phyloP scores from a whole-genome alignment of 1,284 basidiomycete genomes.

The Apiotrichum porosum region DNA sequence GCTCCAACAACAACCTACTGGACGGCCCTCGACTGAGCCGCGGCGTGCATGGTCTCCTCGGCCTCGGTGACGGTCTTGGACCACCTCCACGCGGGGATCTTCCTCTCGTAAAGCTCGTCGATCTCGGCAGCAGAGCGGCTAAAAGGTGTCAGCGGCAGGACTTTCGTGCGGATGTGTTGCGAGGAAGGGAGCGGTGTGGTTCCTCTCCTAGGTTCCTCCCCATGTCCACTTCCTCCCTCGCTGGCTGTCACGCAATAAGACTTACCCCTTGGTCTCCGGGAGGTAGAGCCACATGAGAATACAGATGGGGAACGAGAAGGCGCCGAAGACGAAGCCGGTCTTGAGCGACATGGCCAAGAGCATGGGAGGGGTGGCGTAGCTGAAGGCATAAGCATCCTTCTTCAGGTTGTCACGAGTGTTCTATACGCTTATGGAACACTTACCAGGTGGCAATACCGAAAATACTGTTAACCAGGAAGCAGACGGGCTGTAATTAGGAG shows the following conservation, averaged over 20 bases:
- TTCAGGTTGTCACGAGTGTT: too few species aligned
- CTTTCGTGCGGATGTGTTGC: too few species aligned
- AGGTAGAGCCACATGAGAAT: conserved; percentile 24
- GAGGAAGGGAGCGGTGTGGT: too few species aligned
- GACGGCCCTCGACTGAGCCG: too few species aligned
- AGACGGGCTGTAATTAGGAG: too few species aligned
- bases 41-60: conserved; percentile 7
- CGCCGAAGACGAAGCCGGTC: conserved; percentile 24
- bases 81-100: conserved; percentile 44
- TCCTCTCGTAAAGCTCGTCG: conserved; percentile 43
- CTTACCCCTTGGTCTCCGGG: conserved; percentile 30
- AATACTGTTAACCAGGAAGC: neutral
- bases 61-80: conserved; percentile 26
- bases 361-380: conserved; percentile 27
- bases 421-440: too few species aligned
- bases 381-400: neutral
- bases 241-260: neutral
- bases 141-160: neutral
- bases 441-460: conserved; percentile 14
- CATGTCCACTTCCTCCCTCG: neutral
- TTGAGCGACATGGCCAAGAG: conserved; percentile 16
- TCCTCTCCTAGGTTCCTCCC: too few species aligned
- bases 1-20: too few species aligned
- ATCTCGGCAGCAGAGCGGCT: conserved; percentile 27
- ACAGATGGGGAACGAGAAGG: conserved; percentile 18